Evolutionary conservation across 1,139 yeast species (phyloP), one percentile per base, ranked within the genome.

Genomic region (Kodamaea sp.): DNA sequence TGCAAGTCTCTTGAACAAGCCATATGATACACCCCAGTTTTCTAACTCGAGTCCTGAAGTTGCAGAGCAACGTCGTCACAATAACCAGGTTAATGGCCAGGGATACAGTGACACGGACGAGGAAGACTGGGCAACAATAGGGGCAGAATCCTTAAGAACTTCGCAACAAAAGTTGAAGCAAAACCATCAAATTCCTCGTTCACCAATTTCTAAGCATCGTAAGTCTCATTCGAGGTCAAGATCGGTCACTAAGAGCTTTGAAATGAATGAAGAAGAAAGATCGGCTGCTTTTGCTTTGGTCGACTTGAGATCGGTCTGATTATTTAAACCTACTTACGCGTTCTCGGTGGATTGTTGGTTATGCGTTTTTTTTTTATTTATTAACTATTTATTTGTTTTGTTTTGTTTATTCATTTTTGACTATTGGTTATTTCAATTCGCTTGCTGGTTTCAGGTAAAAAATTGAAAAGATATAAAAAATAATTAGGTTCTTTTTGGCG

Each of bases 91-190:
- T 38, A 36, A 31, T 28, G 32, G 35, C 9, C 39, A 37, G 26
- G 50, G 44, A 31, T 47, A 49, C 36, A 62, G 68, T 38, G 75
- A 86, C 52, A 87, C 96, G 0, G 97, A 89, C 61, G 97, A 90
- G 56, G 97, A 89, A 59, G 97, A 89, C 62, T 89, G 97, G 97
- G 86, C 81, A 46, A 68, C 88, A 0, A 83, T 89, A 39, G 97
- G 96, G 1, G 88, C 96, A 0, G 83, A 73, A 34, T 63, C 73
- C 33, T 60, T 82, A 38, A 62, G 84, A 35, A 69, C 32, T 32
- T 38, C 34, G 33, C 45, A 40, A 31, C 32, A 38, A 9, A 44
- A 41, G 38, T 23, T 38, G 41, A 40, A 43, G 35, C 30, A 40
- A 36, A 29, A 10, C 26, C 31, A 23, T 32, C 31, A 27, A 34